These are phyloP conservation scores for Nevesoporus exiguus DNA, from an alignment of 768 basidiomycete species.

Conservation along the genomic window DNA sequence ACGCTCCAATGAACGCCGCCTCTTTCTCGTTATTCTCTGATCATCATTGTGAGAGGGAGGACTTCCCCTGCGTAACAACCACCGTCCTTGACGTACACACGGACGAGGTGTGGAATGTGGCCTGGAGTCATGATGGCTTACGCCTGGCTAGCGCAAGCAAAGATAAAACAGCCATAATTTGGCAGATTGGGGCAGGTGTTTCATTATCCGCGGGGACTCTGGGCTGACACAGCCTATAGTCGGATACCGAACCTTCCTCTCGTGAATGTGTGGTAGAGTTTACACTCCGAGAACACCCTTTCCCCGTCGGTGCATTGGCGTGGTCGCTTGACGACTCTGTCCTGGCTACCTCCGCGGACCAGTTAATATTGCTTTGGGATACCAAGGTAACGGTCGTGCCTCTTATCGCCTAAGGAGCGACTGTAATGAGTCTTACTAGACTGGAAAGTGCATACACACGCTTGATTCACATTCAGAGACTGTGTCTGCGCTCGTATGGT, in stretches of 20 bases:
- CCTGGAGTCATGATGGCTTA: constrained; percentile 89
- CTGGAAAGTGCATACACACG: constrained; percentile 64
- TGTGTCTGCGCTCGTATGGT: constrained; percentile 84
- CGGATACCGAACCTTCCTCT: constrained; percentile 45
- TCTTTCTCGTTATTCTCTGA: constrained; percentile 85
- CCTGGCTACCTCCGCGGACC: constrained; percentile 80
- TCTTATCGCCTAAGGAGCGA: background rate
- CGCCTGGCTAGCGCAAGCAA: constrained; percentile 85
- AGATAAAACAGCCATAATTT: constrained; percentile 86
- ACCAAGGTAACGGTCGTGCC: constrained; percentile 55
- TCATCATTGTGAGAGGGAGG: constrained; percentile 74
- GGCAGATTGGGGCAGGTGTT: constrained; percentile 72
- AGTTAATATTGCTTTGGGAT: constrained; percentile 86
- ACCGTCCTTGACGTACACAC: constrained; percentile 81
- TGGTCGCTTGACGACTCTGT: constrained; percentile 91
- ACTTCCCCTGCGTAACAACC: constrained; percentile 84
- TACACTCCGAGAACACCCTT: constrained; percentile 72
- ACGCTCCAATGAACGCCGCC: constrained; percentile 51
- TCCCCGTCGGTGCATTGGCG: constrained; percentile 75
- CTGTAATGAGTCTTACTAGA: constrained; percentile 42
- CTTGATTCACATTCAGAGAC: constrained; percentile 75
- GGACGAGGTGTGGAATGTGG: constrained; percentile 94
- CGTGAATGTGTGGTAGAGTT: constrained; percentile 59
- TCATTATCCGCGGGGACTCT: constrained; percentile 4
- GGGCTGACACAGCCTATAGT: constrained; percentile 28